phyloP scores from a whole-genome alignment of 1,284 basidiomycete genomes.

The Wallemia ichthyophaga region DNA sequence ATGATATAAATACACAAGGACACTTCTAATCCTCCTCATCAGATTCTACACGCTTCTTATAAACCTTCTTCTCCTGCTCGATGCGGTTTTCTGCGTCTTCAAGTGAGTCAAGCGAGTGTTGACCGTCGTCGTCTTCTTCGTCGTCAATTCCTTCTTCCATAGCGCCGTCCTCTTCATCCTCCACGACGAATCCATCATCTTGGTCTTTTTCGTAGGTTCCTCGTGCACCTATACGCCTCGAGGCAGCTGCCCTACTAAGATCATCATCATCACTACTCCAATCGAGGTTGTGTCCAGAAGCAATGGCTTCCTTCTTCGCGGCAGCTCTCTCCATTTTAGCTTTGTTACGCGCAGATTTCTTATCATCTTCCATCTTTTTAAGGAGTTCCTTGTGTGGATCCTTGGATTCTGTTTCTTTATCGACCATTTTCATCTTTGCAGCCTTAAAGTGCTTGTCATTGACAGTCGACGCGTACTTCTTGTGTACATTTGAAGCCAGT shows the following conservation, averaged over 20 bases:
- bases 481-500: slow-evolving; percentile 66
- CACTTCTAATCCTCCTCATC: neutral
- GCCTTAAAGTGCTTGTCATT: slow-evolving; percentile 53
- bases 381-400: slow-evolving; percentile 40
- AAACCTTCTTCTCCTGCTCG: neutral
- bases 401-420: slow-evolving; percentile 26
- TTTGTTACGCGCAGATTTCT: neutral
- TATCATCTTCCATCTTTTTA: slow-evolving; percentile 27
- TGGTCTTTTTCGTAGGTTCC: neutral
- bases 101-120: neutral
- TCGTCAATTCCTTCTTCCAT: neutral
- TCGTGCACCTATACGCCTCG: neutral
- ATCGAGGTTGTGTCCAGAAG: neutral
- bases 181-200: neutral
- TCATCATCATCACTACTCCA: neutral
- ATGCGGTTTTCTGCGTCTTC: neutral
- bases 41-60: neutral
- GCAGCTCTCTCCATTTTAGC: neutral
- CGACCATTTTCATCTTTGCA: slow-evolving; percentile 38
- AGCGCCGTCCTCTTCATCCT: neutral
- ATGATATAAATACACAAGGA: no score
- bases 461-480: slow-evolving; percentile 56
- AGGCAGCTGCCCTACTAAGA: neutral
- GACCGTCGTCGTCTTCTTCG: neutral
- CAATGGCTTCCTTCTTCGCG: neutral